A percentile compares a stretch with the other conserved stretches of the same genome.
These are phyloP conservation scores for Porpolomopsis calyptriformis DNA, from an alignment of 768 basidiomycete species.

Conservation along the genomic window DNA sequence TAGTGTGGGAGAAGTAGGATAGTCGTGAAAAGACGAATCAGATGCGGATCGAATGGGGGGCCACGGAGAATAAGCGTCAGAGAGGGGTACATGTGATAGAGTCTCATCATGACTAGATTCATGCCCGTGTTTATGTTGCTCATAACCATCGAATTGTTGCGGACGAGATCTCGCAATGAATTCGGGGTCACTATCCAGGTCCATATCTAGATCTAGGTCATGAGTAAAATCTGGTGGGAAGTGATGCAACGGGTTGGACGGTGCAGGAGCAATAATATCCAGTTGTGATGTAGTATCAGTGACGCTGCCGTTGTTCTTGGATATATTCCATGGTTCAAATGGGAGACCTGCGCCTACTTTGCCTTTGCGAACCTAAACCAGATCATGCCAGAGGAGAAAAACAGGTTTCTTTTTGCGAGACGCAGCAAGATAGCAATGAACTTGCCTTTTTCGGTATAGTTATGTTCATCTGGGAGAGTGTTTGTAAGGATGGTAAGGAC, in stretches of 20 bases:
- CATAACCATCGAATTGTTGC: no score
- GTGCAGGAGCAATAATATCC: conserved; percentile 2
- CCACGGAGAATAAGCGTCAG: background rate
- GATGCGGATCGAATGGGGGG: conserved; percentile 5
- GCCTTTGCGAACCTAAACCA: conserved; percentile 38
- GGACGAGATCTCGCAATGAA: background rate
- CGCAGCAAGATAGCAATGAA: conserved; percentile 8
- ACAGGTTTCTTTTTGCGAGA: background rate
- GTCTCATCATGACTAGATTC: background rate
- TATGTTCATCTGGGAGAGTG: conserved; percentile 40
- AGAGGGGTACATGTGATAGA: background rate
- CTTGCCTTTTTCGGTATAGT: conserved; percentile 37
- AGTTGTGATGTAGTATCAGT: conserved; percentile 7
- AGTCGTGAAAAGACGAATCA: background rate
- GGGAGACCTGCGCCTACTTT: conserved; percentile 42
- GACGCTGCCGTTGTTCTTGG: conserved; percentile 12
- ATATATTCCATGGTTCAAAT: conserved; percentile 45
- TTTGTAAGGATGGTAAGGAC: conserved; percentile 40
- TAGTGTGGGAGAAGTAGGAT: background rate
- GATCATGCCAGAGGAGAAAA: background rate
- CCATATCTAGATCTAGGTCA: conserved; percentile 10
- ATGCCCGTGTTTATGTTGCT: no score
- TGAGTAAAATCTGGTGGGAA: conserved; percentile 11
- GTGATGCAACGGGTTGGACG: conserved; percentile 1
- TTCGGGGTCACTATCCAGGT: conserved; percentile 6